Percentiles rank a stretch among this genome's conserved stretches.
These are phyloP conservation scores for Phytophthora syringae DNA, from an alignment of 352 stramenopile genomes.

Conservation along the genomic window DNA sequence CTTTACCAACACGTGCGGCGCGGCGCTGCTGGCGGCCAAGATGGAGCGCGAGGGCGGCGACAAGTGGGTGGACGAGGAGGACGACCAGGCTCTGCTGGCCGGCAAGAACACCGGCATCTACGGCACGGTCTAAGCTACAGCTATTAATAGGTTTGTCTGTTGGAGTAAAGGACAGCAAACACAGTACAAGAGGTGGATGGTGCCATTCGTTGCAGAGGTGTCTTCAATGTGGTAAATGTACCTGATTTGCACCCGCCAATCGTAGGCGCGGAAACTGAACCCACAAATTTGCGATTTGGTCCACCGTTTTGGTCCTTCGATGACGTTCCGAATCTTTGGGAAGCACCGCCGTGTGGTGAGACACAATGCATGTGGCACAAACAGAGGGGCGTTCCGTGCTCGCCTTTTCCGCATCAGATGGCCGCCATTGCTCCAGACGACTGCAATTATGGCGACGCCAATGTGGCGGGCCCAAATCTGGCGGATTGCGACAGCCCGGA, in stretches of 20 bases:
- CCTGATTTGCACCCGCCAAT: constrained; percentile 31
- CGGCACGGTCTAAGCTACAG: constrained; percentile 33
- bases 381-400: too few relatives aligned
- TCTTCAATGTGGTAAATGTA: neutral
- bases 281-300: constrained; percentile 13
- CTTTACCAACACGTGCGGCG: constrained; percentile 72
- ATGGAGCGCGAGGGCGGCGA: constrained; percentile 54
- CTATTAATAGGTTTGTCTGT: too few relatives aligned
- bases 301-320: neutral
- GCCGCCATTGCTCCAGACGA: too few relatives aligned
- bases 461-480: too few relatives aligned
- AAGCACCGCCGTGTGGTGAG: neutral
- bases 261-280: neutral
- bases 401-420: too few relatives aligned
- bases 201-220: too few relatives aligned
- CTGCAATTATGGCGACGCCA: too few relatives aligned
- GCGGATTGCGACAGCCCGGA: constrained; percentile 22
- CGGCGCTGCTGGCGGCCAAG: constrained; percentile 58
- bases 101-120: constrained; percentile 27
- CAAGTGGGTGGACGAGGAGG: constrained; percentile 34
- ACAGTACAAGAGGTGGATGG: too few relatives aligned
- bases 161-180: neutral
- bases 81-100: constrained; percentile 26
- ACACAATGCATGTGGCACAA: too few relatives aligned
- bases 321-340: neutral